Conservation (phyloP, 2,329 filamentous ascomycete genomes). For the Microthyrium microscopicum region DNA sequence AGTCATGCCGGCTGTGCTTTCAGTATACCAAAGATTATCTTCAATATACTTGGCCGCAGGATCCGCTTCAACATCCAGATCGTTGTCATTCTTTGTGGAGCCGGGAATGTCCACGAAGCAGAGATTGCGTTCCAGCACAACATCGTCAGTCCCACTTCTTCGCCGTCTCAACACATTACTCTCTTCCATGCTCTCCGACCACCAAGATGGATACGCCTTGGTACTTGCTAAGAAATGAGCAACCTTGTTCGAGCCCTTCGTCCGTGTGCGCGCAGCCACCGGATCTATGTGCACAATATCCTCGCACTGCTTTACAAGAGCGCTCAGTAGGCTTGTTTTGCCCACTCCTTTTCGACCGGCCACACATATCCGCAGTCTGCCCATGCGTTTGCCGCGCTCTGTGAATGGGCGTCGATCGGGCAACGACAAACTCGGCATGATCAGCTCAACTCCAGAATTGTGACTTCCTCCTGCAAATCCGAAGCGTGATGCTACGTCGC, state of each 20-base stretch:
- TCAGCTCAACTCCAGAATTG: conserved; percentile 50
- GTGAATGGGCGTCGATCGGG: conserved; percentile 82
- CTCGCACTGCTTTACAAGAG: conserved; percentile 70
- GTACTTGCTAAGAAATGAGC: conserved; percentile 29
- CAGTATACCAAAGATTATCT: conserved; percentile 46
- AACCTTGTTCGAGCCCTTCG: conserved; percentile 12
- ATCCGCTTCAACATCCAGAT: conserved; percentile 12
- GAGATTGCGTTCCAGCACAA: conserved; percentile 74
- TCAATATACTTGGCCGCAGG: conserved; percentile 52
- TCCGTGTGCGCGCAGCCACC: conserved; percentile 19
- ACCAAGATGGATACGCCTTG: conserved; percentile 68
- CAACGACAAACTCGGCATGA: conserved; percentile 94
- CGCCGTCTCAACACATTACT: conserved; percentile 40
- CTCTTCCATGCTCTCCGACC: conserved; percentile 59
- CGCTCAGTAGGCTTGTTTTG: conserved; percentile 78
- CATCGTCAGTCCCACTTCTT: conserved; percentile 58
- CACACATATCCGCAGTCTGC: conserved; percentile 75
- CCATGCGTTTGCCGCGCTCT: conserved; percentile 64
- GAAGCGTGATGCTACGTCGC: conserved; percentile 28
- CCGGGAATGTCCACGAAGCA: conserved; percentile 82
- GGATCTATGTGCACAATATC: conserved; percentile 90
- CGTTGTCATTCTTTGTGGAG: conserved; percentile 15
- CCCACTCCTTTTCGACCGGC: conserved; percentile 66
- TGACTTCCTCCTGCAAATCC: conserved; percentile 23
- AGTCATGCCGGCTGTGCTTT: conserved; percentile 41